Evolutionary conservation across 495 filamentous ascomycete genomes (phyloP).

Genomic region (Evernia prunastri): DNA sequence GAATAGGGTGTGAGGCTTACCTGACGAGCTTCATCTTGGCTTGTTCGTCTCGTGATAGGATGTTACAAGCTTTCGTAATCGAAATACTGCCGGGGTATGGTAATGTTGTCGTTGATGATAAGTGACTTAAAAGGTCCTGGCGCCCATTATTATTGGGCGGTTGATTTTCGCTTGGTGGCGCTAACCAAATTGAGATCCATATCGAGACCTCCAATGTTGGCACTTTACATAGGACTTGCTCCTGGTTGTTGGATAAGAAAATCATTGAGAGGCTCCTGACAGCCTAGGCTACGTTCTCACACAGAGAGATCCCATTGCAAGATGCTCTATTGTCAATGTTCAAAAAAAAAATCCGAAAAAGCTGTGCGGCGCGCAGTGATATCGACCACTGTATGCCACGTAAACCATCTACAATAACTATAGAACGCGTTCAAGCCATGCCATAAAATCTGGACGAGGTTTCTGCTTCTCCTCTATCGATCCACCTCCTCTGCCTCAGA

Average conservation of each 20-base stretch:
- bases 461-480: conserved; percentile 5
- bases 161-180: not conserved
- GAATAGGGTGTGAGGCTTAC: conserved; percentile 49
- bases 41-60: not conserved
- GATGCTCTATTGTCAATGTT: not conserved
- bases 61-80: not conserved
- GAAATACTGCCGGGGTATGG: not conserved
- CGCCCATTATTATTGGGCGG: not conserved
- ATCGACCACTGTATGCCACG: not conserved
- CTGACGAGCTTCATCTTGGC: conserved; percentile 94
- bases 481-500: conserved; percentile 21
- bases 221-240: not conserved
- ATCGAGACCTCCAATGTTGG: not conserved
- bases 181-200: not conserved
- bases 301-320: not conserved
- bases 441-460: not conserved
- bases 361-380: not conserved
- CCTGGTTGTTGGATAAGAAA: not conserved
- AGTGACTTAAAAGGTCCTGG: not conserved
- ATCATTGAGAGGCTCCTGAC: not conserved
- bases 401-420: conserved; percentile 3
- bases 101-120: not conserved
- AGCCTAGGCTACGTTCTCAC: not conserved
- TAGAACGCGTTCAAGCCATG: not conserved
- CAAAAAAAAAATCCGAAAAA: not conserved